A percentile compares a stretch with the other conserved stretches of the same genome.
phyloP scores from a whole-genome alignment of 768 basidiomycete species.

The Hygrocybe punicea region DNA sequence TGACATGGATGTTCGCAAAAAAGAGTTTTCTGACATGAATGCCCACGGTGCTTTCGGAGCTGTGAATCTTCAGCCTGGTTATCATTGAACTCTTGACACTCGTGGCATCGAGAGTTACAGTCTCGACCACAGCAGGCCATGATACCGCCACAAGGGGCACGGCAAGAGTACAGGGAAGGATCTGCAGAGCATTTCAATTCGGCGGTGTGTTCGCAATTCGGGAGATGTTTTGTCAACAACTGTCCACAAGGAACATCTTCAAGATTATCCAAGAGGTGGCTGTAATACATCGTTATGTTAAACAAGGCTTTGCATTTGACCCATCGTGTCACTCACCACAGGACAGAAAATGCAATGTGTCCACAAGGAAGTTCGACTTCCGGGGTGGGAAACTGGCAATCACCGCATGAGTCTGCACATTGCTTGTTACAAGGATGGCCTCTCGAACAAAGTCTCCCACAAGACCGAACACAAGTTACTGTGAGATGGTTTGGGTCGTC shows the following conservation, averaged over 20 bases:
- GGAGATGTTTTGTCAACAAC: slow-evolving; percentile 43
- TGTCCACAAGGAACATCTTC: slow-evolving; percentile 42
- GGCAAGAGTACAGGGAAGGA: slow-evolving; percentile 40
- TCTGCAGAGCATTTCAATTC: slow-evolving; percentile 47
- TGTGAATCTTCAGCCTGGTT: not conserved
- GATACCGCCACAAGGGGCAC: slow-evolving; percentile 37
- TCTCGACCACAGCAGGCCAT: slow-evolving; percentile 53
- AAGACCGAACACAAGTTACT: slow-evolving; percentile 46
- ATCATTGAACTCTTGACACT: slow-evolving; percentile 42
- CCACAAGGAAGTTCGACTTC: slow-evolving; percentile 57
- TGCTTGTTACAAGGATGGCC: slow-evolving; percentile 55
- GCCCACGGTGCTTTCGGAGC: slow-evolving; percentile 36
- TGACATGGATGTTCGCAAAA: slow-evolving; percentile 58
- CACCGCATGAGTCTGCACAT: slow-evolving; percentile 53
- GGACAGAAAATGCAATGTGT: slow-evolving; percentile 42
- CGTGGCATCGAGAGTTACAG: slow-evolving; percentile 48
- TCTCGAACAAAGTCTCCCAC: slow-evolving; percentile 50
- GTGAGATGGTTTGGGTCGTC: slow-evolving; percentile 54
- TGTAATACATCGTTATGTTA: slow-evolving; percentile 22
- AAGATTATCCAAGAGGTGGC: slow-evolving; percentile 46
- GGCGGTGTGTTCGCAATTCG: slow-evolving; percentile 53
- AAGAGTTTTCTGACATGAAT: slow-evolving; percentile 49
- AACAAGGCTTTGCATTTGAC: too few species aligned
- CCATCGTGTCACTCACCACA: slow-evolving; percentile 60
- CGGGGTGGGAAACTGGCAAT: slow-evolving; percentile 47